A percentile compares a stretch with the other conserved stretches of the same genome.
These are phyloP conservation scores for Lotmaria passim DNA, from an alignment of 208 protist species.

Conservation along the genomic window DNA sequence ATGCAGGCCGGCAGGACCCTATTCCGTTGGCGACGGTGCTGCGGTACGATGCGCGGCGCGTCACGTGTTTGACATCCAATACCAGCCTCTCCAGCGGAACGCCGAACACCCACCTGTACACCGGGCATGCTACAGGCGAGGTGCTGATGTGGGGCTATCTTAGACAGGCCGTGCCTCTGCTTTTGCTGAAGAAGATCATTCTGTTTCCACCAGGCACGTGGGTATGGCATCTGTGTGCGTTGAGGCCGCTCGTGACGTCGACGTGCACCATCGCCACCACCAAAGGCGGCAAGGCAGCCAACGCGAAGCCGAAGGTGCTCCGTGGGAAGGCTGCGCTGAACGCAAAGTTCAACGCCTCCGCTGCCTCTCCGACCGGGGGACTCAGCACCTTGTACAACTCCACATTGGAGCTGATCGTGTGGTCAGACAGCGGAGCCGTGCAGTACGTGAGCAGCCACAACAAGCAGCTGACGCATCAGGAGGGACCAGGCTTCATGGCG, in stretches of 20 bases:
- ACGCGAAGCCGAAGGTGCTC: constrained; percentile 12
- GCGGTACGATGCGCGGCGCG: constrained; percentile 48
- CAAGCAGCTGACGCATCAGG: constrained; percentile 1
- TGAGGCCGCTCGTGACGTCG: constrained; percentile 15
- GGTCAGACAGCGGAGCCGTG: constrained; percentile 38
- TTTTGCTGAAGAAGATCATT: constrained; percentile 51
- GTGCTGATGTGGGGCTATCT: constrained; percentile 48
- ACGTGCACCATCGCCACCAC: not conserved
- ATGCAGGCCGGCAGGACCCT: not conserved
- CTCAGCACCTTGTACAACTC: constrained; percentile 9
- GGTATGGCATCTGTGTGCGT: constrained; percentile 36
- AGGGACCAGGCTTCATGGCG: constrained; percentile 41
- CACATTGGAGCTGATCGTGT: constrained; percentile 38
- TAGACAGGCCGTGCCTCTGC: constrained; percentile 13
- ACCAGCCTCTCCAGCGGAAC: not conserved
- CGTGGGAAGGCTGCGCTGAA: constrained; percentile 11
- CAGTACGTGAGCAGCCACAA: constrained; percentile 30
- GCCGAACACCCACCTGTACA: constrained; percentile 41
- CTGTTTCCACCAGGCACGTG: constrained; percentile 37
- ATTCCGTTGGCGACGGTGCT: not conserved
- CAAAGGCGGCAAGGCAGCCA: not conserved
- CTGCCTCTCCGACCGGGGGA: not conserved
- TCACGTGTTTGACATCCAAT: constrained; percentile 44
- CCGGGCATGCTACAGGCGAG: constrained; percentile 55
- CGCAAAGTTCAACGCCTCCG: not conserved